These are phyloP conservation scores for Vanderwaltozyma polyspora DNA, from an alignment of 805 yeast genomes.

Conservation along the genomic window DNA sequence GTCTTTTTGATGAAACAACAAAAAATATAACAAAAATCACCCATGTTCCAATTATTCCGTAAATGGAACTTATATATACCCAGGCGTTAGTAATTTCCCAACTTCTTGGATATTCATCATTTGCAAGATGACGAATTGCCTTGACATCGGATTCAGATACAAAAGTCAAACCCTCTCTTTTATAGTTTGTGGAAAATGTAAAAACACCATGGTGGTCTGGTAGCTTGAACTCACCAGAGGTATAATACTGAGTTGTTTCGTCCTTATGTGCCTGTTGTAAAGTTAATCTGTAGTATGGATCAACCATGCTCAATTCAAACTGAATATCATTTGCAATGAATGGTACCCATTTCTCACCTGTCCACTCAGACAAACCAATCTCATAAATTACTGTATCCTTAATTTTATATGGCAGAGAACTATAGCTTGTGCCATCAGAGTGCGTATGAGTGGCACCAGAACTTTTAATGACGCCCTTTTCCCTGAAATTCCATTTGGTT, in stretches of 20 bases:
- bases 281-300: conserved; percentile 83
- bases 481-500: conserved; percentile 64
- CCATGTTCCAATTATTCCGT: conserved; percentile 66
- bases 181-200: conserved; percentile 70
- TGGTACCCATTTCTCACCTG: conserved; percentile 58
- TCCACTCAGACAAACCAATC: conserved; percentile 39
- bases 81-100: conserved; percentile 91
- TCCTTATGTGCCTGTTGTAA: conserved; percentile 36
- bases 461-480: conserved; percentile 50
- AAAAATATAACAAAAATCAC: conserved; percentile 60
- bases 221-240: conserved; percentile 44
- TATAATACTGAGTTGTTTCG: conserved; percentile 38
- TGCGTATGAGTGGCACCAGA: conserved; percentile 45
- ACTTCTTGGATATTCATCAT: conserved; percentile 86
- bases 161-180: conserved; percentile 64
- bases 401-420: conserved; percentile 49
- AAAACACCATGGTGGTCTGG: conserved; percentile 98
- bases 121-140: conserved; percentile 87
- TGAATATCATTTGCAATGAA: conserved; percentile 56
- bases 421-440: conserved; percentile 32
- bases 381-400: conserved; percentile 56
- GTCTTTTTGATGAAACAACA: conserved; percentile 18
- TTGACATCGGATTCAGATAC: conserved; percentile 56
- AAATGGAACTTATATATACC: conserved; percentile 72
- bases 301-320: conserved; percentile 78